Conservation (phyloP, 2,329 filamentous ascomycete species). For the Chrysoporthe austroafricana region DNA sequence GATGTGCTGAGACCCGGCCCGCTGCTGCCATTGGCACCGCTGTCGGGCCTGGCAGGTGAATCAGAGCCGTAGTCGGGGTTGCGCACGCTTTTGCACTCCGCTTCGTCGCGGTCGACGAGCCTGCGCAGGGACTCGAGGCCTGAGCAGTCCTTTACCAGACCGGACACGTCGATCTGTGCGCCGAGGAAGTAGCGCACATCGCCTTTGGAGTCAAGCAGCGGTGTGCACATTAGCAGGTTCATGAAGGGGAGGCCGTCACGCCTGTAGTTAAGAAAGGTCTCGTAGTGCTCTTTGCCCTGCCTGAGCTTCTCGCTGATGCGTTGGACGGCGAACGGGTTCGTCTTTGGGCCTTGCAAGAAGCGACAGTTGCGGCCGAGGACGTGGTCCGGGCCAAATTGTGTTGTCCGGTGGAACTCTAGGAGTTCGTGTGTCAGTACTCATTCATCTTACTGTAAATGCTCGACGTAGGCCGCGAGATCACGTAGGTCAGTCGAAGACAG, state of each 20-base stretch:
- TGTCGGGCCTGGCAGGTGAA: not conserved
- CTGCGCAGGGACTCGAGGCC: conserved; percentile 65
- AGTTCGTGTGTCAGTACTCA: not conserved
- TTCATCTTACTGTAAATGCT: not conserved
- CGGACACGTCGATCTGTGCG: conserved; percentile 72
- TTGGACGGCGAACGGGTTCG: conserved; percentile 64
- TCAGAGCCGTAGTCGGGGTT: not conserved
- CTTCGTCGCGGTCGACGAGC: conserved; percentile 46
- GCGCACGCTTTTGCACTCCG: conserved; percentile 30
- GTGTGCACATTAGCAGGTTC: conserved; percentile 76
- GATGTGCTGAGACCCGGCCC: not conserved
- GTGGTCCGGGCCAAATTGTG: conserved; percentile 50
- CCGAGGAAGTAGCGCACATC: conserved; percentile 70
- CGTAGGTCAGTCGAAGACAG: not conserved
- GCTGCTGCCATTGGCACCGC: not conserved
- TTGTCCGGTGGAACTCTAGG: conserved; percentile 54
- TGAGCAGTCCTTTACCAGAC: conserved; percentile 67
- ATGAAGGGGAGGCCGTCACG: conserved; percentile 79
- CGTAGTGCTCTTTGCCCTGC: conserved; percentile 70
- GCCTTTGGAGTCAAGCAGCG: conserved; percentile 69
- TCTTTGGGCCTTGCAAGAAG: conserved; percentile 76
- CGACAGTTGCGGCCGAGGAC: conserved; percentile 77
- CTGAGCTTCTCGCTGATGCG: conserved; percentile 65
- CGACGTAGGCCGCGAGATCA: not conserved
- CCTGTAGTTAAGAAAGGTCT: conserved; percentile 77